These are phyloP conservation scores for Aspergillus sp. DNA, from an alignment of 2,329 filamentous ascomycete species.

Conservation along the genomic window DNA sequence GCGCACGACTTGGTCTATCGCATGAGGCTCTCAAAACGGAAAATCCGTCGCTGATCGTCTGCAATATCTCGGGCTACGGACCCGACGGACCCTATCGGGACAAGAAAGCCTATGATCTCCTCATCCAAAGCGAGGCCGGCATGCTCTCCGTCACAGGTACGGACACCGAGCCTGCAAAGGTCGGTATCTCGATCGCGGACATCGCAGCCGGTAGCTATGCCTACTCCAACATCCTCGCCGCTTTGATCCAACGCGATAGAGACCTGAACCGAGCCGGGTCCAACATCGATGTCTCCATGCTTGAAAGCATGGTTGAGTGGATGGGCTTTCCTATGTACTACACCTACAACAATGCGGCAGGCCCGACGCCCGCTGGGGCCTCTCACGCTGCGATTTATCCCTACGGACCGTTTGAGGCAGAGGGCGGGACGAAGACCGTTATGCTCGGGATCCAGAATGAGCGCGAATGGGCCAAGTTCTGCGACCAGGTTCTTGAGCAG, in stretches of 20 bases:
- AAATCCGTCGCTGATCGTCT: constrained; percentile 52
- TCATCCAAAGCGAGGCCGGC: constrained; percentile 57
- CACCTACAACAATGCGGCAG: constrained; percentile 46
- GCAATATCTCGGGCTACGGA: constrained; percentile 56
- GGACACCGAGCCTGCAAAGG: constrained; percentile 47
- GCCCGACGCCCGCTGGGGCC: constrained; percentile 49
- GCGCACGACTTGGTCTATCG: constrained; percentile 49
- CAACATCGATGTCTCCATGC: constrained; percentile 57
- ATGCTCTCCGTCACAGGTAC: constrained; percentile 54
- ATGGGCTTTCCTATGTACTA: constrained; percentile 60
- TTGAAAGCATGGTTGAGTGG: constrained; percentile 60
- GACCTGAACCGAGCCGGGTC: constrained; percentile 46
- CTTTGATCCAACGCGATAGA: constrained; percentile 49
- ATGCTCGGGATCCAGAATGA: constrained; percentile 61
- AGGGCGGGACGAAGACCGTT: constrained; percentile 46
- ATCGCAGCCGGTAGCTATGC: constrained; percentile 56
- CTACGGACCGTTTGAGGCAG: constrained; percentile 56
- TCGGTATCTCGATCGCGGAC: constrained; percentile 56
- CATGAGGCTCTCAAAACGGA: constrained; percentile 44
- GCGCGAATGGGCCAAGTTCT: constrained; percentile 55
- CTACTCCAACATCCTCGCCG: constrained; percentile 52
- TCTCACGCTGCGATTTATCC: constrained; percentile 58
- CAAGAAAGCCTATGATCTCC: constrained; percentile 57
- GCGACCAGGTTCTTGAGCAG: constrained; percentile 46
- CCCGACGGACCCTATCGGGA: constrained; percentile 52